Evolutionary conservation across 2,329 filamentous ascomycete species (phyloP).

Genomic region (Helotiales sp.): DNA sequence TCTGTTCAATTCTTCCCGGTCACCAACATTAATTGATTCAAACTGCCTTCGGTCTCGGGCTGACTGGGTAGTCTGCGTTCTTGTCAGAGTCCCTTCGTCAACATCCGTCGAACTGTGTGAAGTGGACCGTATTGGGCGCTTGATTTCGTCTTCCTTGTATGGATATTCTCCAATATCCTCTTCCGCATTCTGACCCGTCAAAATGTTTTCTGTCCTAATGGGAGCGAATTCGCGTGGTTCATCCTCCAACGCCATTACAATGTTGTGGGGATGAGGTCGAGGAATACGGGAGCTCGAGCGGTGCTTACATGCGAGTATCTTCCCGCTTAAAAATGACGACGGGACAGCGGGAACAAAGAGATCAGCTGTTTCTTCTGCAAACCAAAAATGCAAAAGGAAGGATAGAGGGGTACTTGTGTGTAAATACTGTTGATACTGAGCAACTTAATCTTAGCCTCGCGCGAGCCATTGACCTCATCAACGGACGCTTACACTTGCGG

Average conservation of each 20-base stretch:
- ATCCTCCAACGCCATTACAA: constrained; percentile 13
- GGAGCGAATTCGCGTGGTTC: constrained; percentile 6
- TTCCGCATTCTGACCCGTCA: constrained; percentile 1
- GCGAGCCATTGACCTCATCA: constrained; percentile 2
- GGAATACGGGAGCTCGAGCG: not conserved
- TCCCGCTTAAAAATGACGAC: too few species aligned
- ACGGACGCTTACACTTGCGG: not conserved
- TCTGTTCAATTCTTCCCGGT: constrained; percentile 28
- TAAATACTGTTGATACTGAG: not conserved
- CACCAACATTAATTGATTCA: constrained; percentile 26
- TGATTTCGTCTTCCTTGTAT: constrained; percentile 14
- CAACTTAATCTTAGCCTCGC: not conserved
- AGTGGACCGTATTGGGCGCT: constrained; percentile 5
- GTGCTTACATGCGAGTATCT: not conserved
- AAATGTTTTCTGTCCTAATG: constrained; percentile 15
- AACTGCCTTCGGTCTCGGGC: constrained; percentile 22
- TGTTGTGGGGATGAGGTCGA: not conserved
- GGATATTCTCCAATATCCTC: not conserved
- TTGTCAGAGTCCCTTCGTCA: constrained; percentile 11
- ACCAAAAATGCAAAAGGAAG: not conserved
- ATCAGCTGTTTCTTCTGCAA: not conserved
- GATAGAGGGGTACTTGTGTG: not conserved
- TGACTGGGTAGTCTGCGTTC: constrained; percentile 20
- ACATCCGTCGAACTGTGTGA: constrained; percentile 15
- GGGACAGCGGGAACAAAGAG: too few species aligned